Percentiles rank a stretch among this genome's conserved stretches.
phyloP scores from a whole-genome alignment of 2,329 filamentous ascomycete genomes.

The Sporothrix curviconia region DNA sequence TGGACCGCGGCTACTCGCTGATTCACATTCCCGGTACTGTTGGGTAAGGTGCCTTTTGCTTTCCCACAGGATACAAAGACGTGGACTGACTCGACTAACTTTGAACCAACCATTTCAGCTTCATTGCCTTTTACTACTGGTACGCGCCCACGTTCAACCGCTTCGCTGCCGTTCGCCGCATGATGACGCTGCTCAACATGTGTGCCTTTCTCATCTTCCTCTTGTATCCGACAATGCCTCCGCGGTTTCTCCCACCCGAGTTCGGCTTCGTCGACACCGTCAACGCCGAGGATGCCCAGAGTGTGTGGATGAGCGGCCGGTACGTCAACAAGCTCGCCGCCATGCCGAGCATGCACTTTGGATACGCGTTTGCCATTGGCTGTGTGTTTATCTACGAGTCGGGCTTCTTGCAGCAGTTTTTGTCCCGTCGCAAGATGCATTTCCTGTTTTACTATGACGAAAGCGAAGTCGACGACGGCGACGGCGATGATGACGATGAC shows the following conservation, averaged over 20 bases:
- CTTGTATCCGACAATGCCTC: constrained; percentile 59
- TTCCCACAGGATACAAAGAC: neutral
- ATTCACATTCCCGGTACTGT: constrained; percentile 47
- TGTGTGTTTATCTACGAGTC: constrained; percentile 48
- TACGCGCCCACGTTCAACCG: constrained; percentile 37
- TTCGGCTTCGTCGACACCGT: constrained; percentile 48
- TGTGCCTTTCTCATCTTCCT: constrained; percentile 56
- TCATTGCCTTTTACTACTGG: constrained; percentile 59
- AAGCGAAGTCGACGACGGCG: constrained; percentile 4
- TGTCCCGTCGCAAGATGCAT: neutral
- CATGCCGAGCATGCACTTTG: constrained; percentile 53
- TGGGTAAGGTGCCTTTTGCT: constrained; percentile 26
- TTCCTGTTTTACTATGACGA: constrained; percentile 13
- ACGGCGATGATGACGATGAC: neutral
- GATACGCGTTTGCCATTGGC: constrained; percentile 50
- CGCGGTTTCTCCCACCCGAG: constrained; percentile 46
- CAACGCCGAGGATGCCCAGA: constrained; percentile 44
- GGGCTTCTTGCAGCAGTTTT: constrained; percentile 35
- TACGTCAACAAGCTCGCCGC: constrained; percentile 53
- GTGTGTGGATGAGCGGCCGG: constrained; percentile 48
- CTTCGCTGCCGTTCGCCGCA: constrained; percentile 32
- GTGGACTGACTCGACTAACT: neutral
- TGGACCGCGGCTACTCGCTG: constrained; percentile 43
- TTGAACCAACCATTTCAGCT: constrained; percentile 34
- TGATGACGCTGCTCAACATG: constrained; percentile 53